Conservation (phyloP, 164 flowering plant genomes). For the Saururus chinensis region DNA sequence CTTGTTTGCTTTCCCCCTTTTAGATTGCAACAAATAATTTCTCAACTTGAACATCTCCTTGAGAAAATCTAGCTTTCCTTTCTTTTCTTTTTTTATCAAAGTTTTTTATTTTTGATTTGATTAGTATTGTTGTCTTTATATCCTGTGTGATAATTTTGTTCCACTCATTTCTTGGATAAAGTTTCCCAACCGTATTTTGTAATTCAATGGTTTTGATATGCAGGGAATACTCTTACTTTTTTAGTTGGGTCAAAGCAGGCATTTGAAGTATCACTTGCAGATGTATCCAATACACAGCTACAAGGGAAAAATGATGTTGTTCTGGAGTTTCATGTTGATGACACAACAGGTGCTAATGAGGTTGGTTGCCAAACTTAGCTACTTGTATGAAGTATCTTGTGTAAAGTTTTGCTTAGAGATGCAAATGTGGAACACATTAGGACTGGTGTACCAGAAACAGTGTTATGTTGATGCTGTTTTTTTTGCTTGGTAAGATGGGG, state of each 20-base stretch:
- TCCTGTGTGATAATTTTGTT: too few species aligned
- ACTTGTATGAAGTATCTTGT: too few species aligned
- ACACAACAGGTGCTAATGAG: constrained; percentile 97
- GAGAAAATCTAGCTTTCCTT: too few species aligned
- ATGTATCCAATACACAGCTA: constrained; percentile 85
- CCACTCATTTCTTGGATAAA: not conserved
- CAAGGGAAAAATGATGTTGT: constrained; percentile 95
- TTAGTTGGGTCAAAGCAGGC: constrained; percentile 80
- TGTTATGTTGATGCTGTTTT: too few species aligned
- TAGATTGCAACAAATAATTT: too few species aligned
- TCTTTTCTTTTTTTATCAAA: too few species aligned
- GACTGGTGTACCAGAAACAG: too few species aligned
- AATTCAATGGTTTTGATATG: not conserved
- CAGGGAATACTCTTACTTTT: constrained; percentile 81
- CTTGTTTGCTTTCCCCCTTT: too few species aligned
- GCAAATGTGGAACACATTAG: not conserved
- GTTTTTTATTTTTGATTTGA: too few species aligned
- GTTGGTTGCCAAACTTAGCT: constrained; percentile 17
- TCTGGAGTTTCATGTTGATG: constrained; percentile 96
- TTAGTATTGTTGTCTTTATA: too few species aligned
- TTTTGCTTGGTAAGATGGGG: too few species aligned
- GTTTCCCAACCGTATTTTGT: not conserved
- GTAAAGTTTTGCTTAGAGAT: not conserved
- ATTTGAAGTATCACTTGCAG: constrained; percentile 93
- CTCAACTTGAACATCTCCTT: too few species aligned